Evolutionary conservation across 371 early-diverging fungal genomes (phyloP).

Genomic region (Mucor saturninus): DNA sequence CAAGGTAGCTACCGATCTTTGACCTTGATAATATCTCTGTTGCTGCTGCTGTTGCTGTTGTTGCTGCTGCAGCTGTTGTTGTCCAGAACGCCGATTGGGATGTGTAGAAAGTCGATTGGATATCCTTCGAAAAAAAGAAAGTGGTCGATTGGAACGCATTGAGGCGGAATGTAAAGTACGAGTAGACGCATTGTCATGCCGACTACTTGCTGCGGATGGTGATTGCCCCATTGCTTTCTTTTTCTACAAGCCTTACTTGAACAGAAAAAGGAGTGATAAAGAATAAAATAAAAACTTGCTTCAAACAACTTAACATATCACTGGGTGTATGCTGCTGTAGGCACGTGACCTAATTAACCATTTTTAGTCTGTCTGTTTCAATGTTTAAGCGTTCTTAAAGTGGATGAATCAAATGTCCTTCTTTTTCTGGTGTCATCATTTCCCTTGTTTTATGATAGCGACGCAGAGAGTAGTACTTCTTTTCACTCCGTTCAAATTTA

Average conservation of each 20-base stretch:
- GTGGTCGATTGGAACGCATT: constrained; percentile 17
- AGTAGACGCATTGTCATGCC: constrained; percentile 31
- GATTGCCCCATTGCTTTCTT: constrained; percentile 18
- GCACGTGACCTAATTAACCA: background rate
- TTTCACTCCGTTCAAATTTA: no score
- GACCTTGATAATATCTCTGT: no score
- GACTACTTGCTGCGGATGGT: constrained; percentile 6
- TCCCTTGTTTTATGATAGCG: no score
- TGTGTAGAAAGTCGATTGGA: constrained; percentile 26
- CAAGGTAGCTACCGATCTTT: no score
- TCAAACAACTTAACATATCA: background rate
- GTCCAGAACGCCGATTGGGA: constrained; percentile 13
- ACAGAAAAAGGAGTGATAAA: background rate
- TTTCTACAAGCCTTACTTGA: background rate
- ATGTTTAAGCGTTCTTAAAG: background rate
- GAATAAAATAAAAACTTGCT: background rate
- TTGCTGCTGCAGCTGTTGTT: constrained; percentile 14
- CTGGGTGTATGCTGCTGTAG: background rate
- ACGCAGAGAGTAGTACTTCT: no score
- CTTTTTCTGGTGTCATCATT: no score
- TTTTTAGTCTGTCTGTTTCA: no score
- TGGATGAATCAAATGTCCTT: no score
- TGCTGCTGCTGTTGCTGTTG: background rate
- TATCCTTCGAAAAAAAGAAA: constrained; percentile 25
- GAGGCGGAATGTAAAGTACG: constrained; percentile 33